phyloP scores from a whole-genome alignment of 2,329 filamentous ascomycete genomes.

The Aspergillus latus region DNA sequence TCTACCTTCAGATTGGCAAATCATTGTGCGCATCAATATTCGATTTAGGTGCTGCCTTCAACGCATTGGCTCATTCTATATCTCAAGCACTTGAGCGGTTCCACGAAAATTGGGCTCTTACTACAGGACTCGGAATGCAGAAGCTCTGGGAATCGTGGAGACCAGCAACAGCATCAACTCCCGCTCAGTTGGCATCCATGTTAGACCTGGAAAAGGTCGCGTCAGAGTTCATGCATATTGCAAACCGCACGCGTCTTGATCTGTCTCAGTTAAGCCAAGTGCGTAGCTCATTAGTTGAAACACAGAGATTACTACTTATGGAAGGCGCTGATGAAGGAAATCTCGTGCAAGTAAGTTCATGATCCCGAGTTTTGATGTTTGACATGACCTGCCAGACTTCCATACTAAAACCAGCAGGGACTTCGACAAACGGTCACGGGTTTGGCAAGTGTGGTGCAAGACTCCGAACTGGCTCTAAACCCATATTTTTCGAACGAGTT shows the following conservation, averaged over 20 bases:
- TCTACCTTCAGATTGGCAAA: slow-evolving; percentile 50
- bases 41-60: slow-evolving; percentile 26
- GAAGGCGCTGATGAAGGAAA: slow-evolving; percentile 37
- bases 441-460: slow-evolving; percentile 33
- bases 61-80: slow-evolving; percentile 29
- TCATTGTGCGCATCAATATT: slow-evolving; percentile 36
- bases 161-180: slow-evolving; percentile 53
- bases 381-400: background rate
- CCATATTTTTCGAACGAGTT: slow-evolving; percentile 51
- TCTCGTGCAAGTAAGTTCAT: slow-evolving; percentile 32
- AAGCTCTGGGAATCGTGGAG: slow-evolving; percentile 71
- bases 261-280: slow-evolving; percentile 38
- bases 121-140: slow-evolving; percentile 78
- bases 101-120: slow-evolving; percentile 67
- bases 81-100: slow-evolving; percentile 55
- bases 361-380: background rate
- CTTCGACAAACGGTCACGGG: slow-evolving; percentile 41
- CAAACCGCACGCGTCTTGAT: slow-evolving; percentile 38
- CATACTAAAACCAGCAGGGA: slow-evolving; percentile 26
- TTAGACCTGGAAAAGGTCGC: slow-evolving; percentile 38
- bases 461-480: slow-evolving; percentile 27
- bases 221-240: slow-evolving; percentile 38
- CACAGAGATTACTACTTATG: slow-evolving; percentile 38
- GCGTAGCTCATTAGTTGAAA: slow-evolving; percentile 40
- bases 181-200: slow-evolving; percentile 34